phyloP scores from a whole-genome alignment of 805 yeast genomes.

The Phaffomyces antillensis region DNA sequence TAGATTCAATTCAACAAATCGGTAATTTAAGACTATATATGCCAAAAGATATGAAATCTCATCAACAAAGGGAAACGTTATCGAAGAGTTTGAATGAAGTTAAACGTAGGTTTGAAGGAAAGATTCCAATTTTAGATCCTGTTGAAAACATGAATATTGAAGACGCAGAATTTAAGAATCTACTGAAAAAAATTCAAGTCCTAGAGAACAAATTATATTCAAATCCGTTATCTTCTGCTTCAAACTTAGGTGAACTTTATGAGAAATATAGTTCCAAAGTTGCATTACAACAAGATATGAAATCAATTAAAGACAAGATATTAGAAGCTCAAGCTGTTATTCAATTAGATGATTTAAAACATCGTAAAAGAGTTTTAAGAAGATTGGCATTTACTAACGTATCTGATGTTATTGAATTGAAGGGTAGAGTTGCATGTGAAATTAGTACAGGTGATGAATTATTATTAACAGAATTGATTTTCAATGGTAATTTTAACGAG shows the following conservation, averaged over 20 bases:
- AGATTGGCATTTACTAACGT: conserved; percentile 85
- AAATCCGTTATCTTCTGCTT: conserved; percentile 60
- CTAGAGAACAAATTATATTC: conserved; percentile 65
- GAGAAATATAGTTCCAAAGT: conserved; percentile 60
- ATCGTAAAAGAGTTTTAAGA: conserved; percentile 87
- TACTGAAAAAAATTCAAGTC: conserved; percentile 74
- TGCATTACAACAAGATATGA: conserved; percentile 50
- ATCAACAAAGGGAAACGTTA: conserved; percentile 53
- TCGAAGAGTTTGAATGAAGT: conserved; percentile 74
- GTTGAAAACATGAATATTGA: conserved; percentile 87
- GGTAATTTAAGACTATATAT: conserved; percentile 76
- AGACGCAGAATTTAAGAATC: conserved; percentile 65
- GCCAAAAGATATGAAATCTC: conserved; percentile 66
- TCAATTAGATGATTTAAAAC: conserved; percentile 89
- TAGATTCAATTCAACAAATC: conserved; percentile 65
- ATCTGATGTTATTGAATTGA: conserved; percentile 85
- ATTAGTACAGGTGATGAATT: conserved; percentile 85
- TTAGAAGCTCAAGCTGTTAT: conserved; percentile 83
- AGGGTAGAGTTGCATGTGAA: conserved; percentile 97
- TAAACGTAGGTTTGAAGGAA: conserved; percentile 78
- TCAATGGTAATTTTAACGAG: conserved; percentile 92
- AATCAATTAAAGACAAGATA: conserved; percentile 55
- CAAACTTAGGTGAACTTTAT: conserved; percentile 56
- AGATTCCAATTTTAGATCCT: conserved; percentile 88
- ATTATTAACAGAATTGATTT: conserved; percentile 81